These are phyloP conservation scores for Pestalotiopsis sp. DNA, from an alignment of 2,329 filamentous ascomycete species.

Conservation along the genomic window DNA sequence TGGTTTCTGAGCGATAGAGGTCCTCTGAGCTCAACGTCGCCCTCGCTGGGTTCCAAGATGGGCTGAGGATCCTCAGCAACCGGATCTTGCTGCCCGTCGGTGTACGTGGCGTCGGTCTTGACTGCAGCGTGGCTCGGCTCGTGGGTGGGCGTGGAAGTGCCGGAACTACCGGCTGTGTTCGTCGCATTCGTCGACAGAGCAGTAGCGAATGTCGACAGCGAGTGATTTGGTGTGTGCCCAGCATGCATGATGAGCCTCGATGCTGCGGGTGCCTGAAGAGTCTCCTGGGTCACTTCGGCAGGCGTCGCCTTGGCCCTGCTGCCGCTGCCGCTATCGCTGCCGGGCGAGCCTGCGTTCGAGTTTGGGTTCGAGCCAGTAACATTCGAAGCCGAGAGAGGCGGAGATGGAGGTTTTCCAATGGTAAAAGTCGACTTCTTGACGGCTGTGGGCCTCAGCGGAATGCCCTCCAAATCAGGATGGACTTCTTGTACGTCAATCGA, in stretches of 20 bases:
- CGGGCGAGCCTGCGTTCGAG: constrained; percentile 28
- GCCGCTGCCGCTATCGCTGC: constrained; percentile 16
- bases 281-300: constrained; percentile 47
- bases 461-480: constrained; percentile 62
- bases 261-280: constrained; percentile 50
- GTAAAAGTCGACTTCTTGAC: constrained; percentile 56
- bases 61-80: constrained; percentile 22
- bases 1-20: constrained; percentile 59
- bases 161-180: constrained; percentile 43
- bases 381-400: constrained; percentile 29
- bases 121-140: constrained; percentile 14
- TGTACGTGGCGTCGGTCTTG: constrained; percentile 24
- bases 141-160: constrained; percentile 40
- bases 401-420: constrained; percentile 30
- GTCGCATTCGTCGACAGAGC: constrained; percentile 42
- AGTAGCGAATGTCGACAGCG: constrained; percentile 52
- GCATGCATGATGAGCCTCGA: constrained; percentile 63
- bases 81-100: constrained; percentile 13
- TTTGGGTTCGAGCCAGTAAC: constrained; percentile 29
- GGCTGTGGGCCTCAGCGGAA: constrained; percentile 57
- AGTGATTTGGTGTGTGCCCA: constrained; percentile 64
- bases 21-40: constrained; percentile 51
- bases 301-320: constrained; percentile 30
- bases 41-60: constrained; percentile 41
- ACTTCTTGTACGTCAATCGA: constrained; percentile 62